Evolutionary conservation across 805 yeast species (phyloP), one percentile per base, ranked within the genome.

Genomic region (Yamadazyma nakazawae): DNA sequence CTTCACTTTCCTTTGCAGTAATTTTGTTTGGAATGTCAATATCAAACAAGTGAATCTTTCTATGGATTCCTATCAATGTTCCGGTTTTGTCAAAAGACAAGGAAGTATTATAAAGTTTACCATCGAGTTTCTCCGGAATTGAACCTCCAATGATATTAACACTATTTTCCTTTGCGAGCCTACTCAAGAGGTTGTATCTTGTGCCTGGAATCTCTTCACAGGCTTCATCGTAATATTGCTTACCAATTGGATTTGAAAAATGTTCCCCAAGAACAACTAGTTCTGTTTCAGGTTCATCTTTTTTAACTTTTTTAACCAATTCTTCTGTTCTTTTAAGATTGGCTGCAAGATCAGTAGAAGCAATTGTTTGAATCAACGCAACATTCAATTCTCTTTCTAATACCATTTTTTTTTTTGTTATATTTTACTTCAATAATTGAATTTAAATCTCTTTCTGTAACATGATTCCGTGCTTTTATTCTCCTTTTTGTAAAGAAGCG

Each of bases 41-140:
- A 88, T 86, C 97, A 60, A 91, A 91, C 49, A 91, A 64, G 61
- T 91, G 97, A 5, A 81, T 88, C 61, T 91, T 91, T 55, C 97
- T 78, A 63, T 48, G 96, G 56, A 81, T 84, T 37, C 86, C 96
- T 43, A 89, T 77, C 47, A 88, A 68, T 28, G 79, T 72, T 5
- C 97, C 97, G 2, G 60, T 37, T 3, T 80, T 81, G 50, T 79
- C 66, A 61, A 85, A 88, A 5, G 90, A 62, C 47, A 64, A 55
- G 17, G 65, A 60, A 2, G 68, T 64, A 55, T 64, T 64, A 57
- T 50, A 64, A 44, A 63, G 54, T 35, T 54, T 49, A 35, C 49
- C 56, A 12, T 45, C 42, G 16, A 47, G 48, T 24, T 44, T 46
- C 21, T 60, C 64, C 0, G 62, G 59, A 21, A 60, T 45, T 4